These are phyloP conservation scores for Decorospora gaudefroyi DNA, from an alignment of 2,329 filamentous ascomycete genomes.

Conservation along the genomic window DNA sequence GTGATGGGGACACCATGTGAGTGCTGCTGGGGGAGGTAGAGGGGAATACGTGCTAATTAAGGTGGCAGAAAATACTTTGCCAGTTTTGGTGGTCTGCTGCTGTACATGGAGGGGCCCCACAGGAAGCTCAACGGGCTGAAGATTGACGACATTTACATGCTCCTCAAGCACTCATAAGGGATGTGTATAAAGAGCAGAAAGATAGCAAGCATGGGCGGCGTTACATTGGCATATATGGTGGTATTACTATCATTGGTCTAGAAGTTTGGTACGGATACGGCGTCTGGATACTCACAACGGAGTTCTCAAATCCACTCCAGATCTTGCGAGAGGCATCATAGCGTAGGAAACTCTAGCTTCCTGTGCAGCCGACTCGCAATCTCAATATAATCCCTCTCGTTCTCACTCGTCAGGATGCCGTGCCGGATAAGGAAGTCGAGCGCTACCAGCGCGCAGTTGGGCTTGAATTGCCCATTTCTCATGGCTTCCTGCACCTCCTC, in stretches of 20 bases:
- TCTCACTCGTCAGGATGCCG: slow-evolving; percentile 75
- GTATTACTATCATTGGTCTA: slow-evolving; percentile 37
- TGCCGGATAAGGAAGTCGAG: slow-evolving; percentile 90
- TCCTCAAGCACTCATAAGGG: slow-evolving; percentile 87
- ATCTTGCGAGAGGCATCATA: slow-evolving; percentile 24
- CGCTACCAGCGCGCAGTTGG: slow-evolving; percentile 83
- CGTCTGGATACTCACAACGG: slow-evolving; percentile 42
- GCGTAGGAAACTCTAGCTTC: slow-evolving; percentile 71
- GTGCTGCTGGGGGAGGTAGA: slow-evolving; percentile 43
- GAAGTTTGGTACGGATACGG: slow-evolving; percentile 33
- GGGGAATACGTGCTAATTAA: slow-evolving; percentile 33
- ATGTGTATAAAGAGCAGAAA: slow-evolving; percentile 13
- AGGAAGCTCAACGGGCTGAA: slow-evolving; percentile 91
- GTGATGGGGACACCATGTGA: slow-evolving; percentile 83
- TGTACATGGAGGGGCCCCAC: slow-evolving; percentile 90
- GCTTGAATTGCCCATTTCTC: slow-evolving; percentile 78
- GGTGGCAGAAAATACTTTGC: slow-evolving; percentile 80
- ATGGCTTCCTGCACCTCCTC: slow-evolving; percentile 75
- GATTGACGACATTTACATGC: slow-evolving; percentile 91
- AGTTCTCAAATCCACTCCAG: slow-evolving; percentile 17
- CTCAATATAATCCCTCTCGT: slow-evolving; percentile 77
- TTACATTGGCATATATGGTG: slow-evolving; percentile 31
- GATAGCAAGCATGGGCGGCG: slow-evolving; percentile 39
- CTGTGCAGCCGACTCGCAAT: slow-evolving; percentile 78
- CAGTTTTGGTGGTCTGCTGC: slow-evolving; percentile 88